phyloP scores from a whole-genome alignment of 208 protist genomes.

The Naegleria fowleri region DNA sequence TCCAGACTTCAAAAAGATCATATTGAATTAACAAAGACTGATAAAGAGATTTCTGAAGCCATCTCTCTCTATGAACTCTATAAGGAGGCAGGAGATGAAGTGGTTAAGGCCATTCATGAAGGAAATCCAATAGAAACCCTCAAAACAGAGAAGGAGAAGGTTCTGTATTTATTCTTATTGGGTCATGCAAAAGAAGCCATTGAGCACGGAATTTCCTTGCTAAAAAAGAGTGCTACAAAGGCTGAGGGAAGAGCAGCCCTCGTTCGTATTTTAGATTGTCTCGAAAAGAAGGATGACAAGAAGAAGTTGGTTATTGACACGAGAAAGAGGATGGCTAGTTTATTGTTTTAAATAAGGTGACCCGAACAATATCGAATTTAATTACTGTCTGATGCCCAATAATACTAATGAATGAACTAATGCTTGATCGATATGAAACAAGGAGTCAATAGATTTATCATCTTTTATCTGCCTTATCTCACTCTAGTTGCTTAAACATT shows the following conservation, averaged over 20 bases:
- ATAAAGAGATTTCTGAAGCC: background rate
- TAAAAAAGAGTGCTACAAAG: background rate
- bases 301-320: background rate
- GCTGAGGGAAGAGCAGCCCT: background rate
- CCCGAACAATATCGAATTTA: too few species aligned
- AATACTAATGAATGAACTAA: too few species aligned
- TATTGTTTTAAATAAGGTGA: background rate
- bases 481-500: too few species aligned
- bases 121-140: background rate
- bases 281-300: background rate
- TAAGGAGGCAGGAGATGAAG: background rate
- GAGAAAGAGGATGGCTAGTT: constrained; percentile 1
- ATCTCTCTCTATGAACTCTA: background rate
- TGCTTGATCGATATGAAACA: too few species aligned
- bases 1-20: background rate
- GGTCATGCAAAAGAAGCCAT: background rate
- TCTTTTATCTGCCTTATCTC: too few species aligned
- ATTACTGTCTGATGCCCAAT: too few species aligned
- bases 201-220: background rate
- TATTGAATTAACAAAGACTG: background rate
- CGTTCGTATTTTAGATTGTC: background rate
- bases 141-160: background rate
- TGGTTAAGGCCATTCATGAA: background rate
- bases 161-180: background rate
- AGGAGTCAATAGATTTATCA: too few species aligned